A percentile compares a stretch with the other conserved stretches of the same genome.
Conservation (phyloP, 768 basidiomycete species). For the Boletus reticuloceps region DNA sequence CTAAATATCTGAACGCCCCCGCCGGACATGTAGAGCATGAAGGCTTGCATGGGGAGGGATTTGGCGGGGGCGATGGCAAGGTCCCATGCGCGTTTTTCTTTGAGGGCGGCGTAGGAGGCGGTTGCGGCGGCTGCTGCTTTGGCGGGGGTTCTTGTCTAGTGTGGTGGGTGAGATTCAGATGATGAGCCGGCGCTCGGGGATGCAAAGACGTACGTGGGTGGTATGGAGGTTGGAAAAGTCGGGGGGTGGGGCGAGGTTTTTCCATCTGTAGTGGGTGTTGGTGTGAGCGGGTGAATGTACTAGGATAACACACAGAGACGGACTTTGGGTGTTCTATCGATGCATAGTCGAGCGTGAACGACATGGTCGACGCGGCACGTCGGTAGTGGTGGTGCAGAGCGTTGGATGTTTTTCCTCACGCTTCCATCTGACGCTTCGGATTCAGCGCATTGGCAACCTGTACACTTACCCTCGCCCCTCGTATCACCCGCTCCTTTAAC, state of each 20-base stretch:
- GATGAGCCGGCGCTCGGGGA: not conserved
- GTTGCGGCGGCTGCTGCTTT: conserved; percentile 35
- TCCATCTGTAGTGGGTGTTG: conserved; percentile 45
- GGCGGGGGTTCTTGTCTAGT: conserved; percentile 42
- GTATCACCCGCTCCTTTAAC: too few species aligned
- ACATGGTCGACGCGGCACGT: conserved; percentile 12
- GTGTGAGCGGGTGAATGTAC: not conserved
- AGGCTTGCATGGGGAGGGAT: conserved; percentile 92
- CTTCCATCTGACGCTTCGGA: too few species aligned
- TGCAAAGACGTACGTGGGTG: conserved; percentile 16
- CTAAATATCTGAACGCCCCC: conserved; percentile 95
- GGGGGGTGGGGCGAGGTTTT: conserved; percentile 61
- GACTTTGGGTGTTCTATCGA: conserved; percentile 31
- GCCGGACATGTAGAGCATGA: conserved; percentile 99
- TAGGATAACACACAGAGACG: not conserved
- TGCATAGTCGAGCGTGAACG: conserved; percentile 30
- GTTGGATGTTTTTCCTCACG: too few species aligned
- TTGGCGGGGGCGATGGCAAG: conserved; percentile 83
- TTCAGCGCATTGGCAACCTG: too few species aligned
- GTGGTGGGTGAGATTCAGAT: not conserved
- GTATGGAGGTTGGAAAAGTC: conserved; percentile 55
- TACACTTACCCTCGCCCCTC: too few species aligned
- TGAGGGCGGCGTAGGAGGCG: conserved; percentile 61
- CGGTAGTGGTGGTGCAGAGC: not conserved
- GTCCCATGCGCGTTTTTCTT: conserved; percentile 83